Base-by-base conservation (phyloP, 1,139 yeast species). In the Suhomyces guaymorum region DNA sequence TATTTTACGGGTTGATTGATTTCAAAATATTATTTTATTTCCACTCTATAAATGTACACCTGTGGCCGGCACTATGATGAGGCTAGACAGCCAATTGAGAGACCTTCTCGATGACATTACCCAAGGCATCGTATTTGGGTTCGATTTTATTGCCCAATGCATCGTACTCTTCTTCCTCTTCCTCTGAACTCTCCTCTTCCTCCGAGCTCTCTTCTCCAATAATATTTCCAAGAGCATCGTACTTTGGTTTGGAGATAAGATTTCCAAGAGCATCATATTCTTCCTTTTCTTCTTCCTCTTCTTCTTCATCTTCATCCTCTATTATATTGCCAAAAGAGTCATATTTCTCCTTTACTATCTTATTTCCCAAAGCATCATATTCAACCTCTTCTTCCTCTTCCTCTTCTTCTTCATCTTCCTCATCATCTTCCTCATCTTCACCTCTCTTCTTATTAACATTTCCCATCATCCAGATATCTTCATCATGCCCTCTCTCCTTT, bases 381-480 rank as follows among this genome's bases (percentile, higher is more conserved):
- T 34, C 32, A 5, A 24, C 45, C 3, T 37, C 39, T 2, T 18
- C 31, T 9, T 34, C 32, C 5, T 26, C 45, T 4, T 37, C 39
- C 2, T 18, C 31, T 9, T 35, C 43, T 5, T 32, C 44, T 3
- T 32, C 37, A 3, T 37, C 40, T 8, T 39, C 48, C 5, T 37
- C 42, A 5, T 33, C 43, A 12, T 42, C 49, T 6, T 41, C 45
- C 1, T 35, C 44, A 4, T 29, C 46, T 3, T 26, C 39, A 1
- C 23, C 31, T n/a, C 20, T 30, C 28, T 35, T 37, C 43, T 83
- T 76, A 48, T 83, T 88, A 11, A 80, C 82, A 52, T 82, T 85
- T 0, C 96, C 96, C 63, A 78, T 73, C 63, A 75, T 67, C 95
- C 95, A 87, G 5, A 83, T 62, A 58, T 86, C 95, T 13, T 67